Evolutionary conservation across 305 asterid genomes (phyloP).

Genomic region (Fraxinus nigra): DNA sequence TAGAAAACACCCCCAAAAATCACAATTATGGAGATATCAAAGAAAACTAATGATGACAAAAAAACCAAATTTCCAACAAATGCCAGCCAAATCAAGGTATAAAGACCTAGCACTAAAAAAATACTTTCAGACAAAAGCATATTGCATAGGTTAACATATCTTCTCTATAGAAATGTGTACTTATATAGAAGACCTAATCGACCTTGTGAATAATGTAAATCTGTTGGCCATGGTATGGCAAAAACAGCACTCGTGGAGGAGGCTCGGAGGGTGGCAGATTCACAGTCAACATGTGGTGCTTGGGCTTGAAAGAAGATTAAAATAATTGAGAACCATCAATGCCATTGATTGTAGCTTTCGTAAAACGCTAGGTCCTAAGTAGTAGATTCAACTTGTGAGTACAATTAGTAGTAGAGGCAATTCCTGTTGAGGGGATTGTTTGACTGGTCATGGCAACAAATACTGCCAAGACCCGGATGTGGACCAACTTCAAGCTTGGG

Average conservation of each 20-base stretch:
- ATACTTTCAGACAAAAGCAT: not conserved
- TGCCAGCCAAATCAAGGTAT: not conserved
- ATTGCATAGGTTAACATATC: not conserved
- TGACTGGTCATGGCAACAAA: not conserved
- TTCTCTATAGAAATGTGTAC: not conserved
- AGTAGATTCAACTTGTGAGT: not conserved
- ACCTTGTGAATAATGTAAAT: not conserved
- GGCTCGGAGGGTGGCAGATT: not conserved
- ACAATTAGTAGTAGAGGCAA: not conserved
- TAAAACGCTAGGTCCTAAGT: not conserved
- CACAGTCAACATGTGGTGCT: not conserved
- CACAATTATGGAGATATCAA: not conserved
- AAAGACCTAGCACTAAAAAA: not conserved
- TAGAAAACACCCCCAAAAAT: not conserved
- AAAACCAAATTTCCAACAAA: not conserved
- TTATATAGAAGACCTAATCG: not conserved
- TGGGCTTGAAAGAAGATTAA: not conserved
- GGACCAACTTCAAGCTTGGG: not conserved
- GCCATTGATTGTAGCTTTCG: not conserved
- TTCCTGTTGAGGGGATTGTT: not conserved
- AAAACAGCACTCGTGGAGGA: not conserved
- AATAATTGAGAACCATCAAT: not conserved
- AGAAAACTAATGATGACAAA: not conserved
- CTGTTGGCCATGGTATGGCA: not conserved
- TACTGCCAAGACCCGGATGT: not conserved